phyloP scores from a whole-genome alignment of 495 filamentous ascomycete genomes.

The Collariella sp. region DNA sequence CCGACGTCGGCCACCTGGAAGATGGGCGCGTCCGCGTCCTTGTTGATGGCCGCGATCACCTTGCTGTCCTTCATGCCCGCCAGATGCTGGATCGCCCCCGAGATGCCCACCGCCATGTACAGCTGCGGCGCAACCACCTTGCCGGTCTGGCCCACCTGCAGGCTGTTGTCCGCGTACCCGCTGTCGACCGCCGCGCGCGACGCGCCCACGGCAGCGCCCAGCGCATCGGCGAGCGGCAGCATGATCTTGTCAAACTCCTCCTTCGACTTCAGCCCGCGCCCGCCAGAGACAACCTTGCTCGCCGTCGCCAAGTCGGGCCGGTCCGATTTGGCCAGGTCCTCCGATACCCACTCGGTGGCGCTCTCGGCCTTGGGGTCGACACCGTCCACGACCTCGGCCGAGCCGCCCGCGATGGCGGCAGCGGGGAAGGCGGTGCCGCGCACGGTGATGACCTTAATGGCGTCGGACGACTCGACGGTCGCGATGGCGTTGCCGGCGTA shows the following conservation, averaged over 20 bases:
- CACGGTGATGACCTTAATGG: constrained; percentile 82
- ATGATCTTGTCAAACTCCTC: constrained; percentile 92
- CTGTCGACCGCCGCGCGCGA: constrained; percentile 93
- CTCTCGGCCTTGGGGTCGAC: constrained; percentile 63
- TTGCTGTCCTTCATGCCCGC: constrained; percentile 99
- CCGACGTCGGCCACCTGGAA: constrained; percentile 98
- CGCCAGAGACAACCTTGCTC: constrained; percentile 81
- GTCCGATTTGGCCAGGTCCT: constrained; percentile 86
- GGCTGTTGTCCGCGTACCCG: constrained; percentile 97
- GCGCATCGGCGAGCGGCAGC: constrained; percentile 78
- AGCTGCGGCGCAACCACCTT: constrained; percentile 96
- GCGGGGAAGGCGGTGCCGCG: constrained; percentile 81
- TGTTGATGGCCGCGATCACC: constrained; percentile 98
- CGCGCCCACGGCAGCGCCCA: constrained; percentile 90
- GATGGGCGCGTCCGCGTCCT: constrained; percentile 92
- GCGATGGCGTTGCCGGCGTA: constrained; percentile 97
- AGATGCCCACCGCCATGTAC: constrained; percentile 92
- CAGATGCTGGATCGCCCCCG: constrained; percentile 94
- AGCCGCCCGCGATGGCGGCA: constrained; percentile 44
- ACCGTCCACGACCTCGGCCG: constrained; percentile 54
- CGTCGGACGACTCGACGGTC: constrained; percentile 86
- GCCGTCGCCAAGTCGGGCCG: constrained; percentile 92
- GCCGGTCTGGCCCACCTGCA: constrained; percentile 96
- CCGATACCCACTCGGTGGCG: constrained; percentile 81
- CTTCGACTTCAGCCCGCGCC: constrained; percentile 91